Percentiles rank a stretch among this genome's conserved stretches.
These are phyloP conservation scores for Mytilinidion resinicola DNA, from an alignment of 495 filamentous ascomycete genomes.

Conservation along the genomic window DNA sequence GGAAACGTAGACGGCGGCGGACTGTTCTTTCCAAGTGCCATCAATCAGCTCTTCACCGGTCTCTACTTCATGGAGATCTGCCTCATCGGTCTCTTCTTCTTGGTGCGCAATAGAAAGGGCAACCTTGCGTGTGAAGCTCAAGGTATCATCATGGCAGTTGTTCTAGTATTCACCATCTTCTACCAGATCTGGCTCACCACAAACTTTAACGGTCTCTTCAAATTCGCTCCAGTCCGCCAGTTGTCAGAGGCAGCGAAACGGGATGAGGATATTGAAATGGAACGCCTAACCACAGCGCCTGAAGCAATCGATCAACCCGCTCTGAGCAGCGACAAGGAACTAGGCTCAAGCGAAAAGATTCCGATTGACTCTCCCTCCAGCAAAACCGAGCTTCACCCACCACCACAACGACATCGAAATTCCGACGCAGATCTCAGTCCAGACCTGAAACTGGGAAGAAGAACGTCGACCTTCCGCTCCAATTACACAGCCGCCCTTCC, in stretches of 20 bases:
- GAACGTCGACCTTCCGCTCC: conserved; percentile 22
- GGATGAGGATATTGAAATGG: conserved; percentile 72
- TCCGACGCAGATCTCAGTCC: not conserved
- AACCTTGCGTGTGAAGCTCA: conserved; percentile 66
- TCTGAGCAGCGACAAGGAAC: conserved; percentile 41
- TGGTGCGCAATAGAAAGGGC: conserved; percentile 58
- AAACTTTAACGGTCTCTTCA: conserved; percentile 77
- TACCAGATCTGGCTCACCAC: conserved; percentile 77
- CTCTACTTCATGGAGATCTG: conserved; percentile 93
- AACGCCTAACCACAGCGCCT: conserved; percentile 54
- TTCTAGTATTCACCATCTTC: conserved; percentile 59
- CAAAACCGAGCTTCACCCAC: conserved; percentile 20
- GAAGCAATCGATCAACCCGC: conserved; percentile 39
- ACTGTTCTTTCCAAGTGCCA: conserved; percentile 84
- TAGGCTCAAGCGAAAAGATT: conserved; percentile 41
- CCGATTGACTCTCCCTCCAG: conserved; percentile 56
- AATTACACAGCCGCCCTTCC: conserved; percentile 6
- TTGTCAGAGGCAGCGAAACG: conserved; percentile 88
- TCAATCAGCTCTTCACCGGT: conserved; percentile 94
- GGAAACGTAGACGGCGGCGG: conserved; percentile 80
- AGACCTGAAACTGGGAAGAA: conserved; percentile 9
- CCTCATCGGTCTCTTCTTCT: conserved; percentile 84
- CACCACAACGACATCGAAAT: conserved; percentile 3
- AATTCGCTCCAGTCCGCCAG: conserved; percentile 86
- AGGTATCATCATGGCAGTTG: conserved; percentile 82